These are phyloP conservation scores for Epichloe bromicola DNA, from an alignment of 2,329 filamentous ascomycete genomes.

Conservation along the genomic window DNA sequence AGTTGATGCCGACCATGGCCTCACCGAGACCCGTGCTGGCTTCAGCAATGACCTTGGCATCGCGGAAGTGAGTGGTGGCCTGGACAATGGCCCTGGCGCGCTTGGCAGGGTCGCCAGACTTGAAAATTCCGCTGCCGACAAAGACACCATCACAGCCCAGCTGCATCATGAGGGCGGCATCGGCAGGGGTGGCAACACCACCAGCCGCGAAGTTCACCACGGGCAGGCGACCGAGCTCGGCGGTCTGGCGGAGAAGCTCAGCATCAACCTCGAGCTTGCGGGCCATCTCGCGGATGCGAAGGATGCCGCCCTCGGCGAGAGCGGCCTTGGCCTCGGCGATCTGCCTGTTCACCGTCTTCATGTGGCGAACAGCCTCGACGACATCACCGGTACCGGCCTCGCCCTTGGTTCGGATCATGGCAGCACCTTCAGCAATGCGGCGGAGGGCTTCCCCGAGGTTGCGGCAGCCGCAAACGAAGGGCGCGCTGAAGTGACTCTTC, in stretches of 20 bases:
- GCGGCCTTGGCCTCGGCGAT: constrained; percentile 71
- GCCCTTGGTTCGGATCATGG: constrained; percentile 98
- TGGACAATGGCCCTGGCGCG: constrained; percentile 89
- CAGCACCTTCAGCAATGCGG: constrained; percentile 82
- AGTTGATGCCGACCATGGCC: constrained; percentile 95
- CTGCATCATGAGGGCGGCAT: constrained; percentile 97
- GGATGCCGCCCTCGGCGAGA: constrained; percentile 40
- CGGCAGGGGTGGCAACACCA: constrained; percentile 97
- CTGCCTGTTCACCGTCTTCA: constrained; percentile 76
- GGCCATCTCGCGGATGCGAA: constrained; percentile 55
- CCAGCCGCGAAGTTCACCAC: constrained; percentile 97
- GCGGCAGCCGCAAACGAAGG: constrained; percentile 93
- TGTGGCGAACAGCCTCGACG: constrained; percentile 91
- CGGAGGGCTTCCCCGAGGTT: constrained; percentile 88
- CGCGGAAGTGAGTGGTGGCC: constrained; percentile 81
- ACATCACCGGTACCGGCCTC: constrained; percentile 96
- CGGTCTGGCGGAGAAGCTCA: constrained; percentile 71
- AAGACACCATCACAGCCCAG: constrained; percentile 96
- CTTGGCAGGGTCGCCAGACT: constrained; percentile 81
- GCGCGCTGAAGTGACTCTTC: constrained; percentile 69
- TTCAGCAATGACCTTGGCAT: constrained; percentile 74
- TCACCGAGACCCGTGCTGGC: constrained; percentile 84
- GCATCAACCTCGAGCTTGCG: constrained; percentile 71
- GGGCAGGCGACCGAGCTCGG: constrained; percentile 73
- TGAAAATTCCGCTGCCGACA: constrained; percentile 95